These are phyloP conservation scores for Chaetothyriales sp. DNA, from an alignment of 2,329 filamentous ascomycete genomes.

Conservation along the genomic window DNA sequence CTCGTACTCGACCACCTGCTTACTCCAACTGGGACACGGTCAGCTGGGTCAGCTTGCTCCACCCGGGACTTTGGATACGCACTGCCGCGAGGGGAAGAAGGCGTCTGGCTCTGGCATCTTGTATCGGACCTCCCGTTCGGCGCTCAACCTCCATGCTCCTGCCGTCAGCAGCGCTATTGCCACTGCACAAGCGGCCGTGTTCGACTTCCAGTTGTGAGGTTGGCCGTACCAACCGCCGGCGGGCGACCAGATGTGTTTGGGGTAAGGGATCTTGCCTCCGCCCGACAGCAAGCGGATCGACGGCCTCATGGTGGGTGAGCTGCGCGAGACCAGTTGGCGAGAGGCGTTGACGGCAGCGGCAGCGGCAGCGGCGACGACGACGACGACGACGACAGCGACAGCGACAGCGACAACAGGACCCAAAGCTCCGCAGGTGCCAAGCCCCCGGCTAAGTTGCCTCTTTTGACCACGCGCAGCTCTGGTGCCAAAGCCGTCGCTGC, in stretches of 20 bases:
- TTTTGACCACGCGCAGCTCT: background rate
- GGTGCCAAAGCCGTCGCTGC: background rate
- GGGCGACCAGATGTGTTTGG: constrained; percentile 97
- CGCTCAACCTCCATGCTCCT: constrained; percentile 57
- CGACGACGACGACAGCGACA: too few species aligned
- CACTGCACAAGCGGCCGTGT: constrained; percentile 64
- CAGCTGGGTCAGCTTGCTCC: constrained; percentile 15
- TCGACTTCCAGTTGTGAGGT: constrained; percentile 85
- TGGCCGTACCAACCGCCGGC: constrained; percentile 95
- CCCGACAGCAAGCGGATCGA: constrained; percentile 27
- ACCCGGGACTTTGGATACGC: constrained; percentile 27
- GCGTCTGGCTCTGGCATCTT: constrained; percentile 62
- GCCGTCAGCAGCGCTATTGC: constrained; percentile 56
- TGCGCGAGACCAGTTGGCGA: background rate
- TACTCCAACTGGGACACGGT: constrained; percentile 48
- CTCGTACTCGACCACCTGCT: constrained; percentile 57
- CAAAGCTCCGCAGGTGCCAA: background rate
- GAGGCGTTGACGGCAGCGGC: background rate
- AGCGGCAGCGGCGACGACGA: background rate
- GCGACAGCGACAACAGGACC: background rate
- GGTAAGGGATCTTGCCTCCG: constrained; percentile 63
- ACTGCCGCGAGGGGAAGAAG: constrained; percentile 79
- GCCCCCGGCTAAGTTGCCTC: background rate
- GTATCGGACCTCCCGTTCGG: constrained; percentile 57
- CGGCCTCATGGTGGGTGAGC: background rate